Percentiles rank a stretch among this genome's conserved stretches.
Conservation (phyloP, 768 basidiomycete species). For the Tricholomella constricta region DNA sequence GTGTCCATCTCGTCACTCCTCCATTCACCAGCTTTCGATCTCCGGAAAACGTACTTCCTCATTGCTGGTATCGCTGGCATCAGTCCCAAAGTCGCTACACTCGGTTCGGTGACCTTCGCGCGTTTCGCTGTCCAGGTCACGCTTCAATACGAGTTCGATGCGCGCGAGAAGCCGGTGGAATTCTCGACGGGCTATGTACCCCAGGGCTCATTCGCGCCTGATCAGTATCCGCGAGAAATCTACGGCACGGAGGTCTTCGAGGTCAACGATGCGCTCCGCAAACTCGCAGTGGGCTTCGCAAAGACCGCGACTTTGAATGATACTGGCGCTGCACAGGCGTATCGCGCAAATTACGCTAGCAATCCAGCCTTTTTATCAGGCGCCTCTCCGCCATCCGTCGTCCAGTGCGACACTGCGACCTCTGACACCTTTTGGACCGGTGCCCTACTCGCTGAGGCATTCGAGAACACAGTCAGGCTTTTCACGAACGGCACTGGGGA, state of each 20-base stretch:
- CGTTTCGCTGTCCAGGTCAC: constrained; percentile 10
- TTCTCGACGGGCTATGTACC: constrained; percentile 14
- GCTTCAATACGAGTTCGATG: constrained; percentile 15
- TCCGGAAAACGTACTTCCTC: constrained; percentile 4
- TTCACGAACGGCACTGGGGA: constrained; percentile 13
- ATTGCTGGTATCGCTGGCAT: constrained; percentile 4
- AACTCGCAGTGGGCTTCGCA: constrained; percentile 9
- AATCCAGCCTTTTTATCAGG: constrained; percentile 1
- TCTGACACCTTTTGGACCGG: constrained; percentile 13
- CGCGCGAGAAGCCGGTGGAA: constrained; percentile 9
- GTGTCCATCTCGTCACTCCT: constrained; percentile 4
- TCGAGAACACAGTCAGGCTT: constrained; percentile 9
- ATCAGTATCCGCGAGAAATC: constrained; percentile 6
- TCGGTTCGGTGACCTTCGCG: constrained; percentile 12
- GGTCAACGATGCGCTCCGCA: constrained; percentile 12
- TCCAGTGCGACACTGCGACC: constrained; percentile 14
- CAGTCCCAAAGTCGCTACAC: constrained; percentile 5
- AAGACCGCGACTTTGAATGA: constrained; percentile 5
- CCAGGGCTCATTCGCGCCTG: constrained; percentile 4
- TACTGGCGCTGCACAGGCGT: background rate
- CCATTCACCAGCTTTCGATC: constrained; percentile 2
- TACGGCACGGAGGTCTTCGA: constrained; percentile 17
- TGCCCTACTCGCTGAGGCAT: constrained; percentile 1
- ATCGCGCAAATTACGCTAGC: constrained; percentile 3
- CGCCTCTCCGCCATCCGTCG: constrained; percentile 8